Evolutionary conservation across 2,329 filamentous ascomycete species (phyloP), one percentile per base, ranked within the genome.

Genomic region (Neoascochyta sp.): DNA sequence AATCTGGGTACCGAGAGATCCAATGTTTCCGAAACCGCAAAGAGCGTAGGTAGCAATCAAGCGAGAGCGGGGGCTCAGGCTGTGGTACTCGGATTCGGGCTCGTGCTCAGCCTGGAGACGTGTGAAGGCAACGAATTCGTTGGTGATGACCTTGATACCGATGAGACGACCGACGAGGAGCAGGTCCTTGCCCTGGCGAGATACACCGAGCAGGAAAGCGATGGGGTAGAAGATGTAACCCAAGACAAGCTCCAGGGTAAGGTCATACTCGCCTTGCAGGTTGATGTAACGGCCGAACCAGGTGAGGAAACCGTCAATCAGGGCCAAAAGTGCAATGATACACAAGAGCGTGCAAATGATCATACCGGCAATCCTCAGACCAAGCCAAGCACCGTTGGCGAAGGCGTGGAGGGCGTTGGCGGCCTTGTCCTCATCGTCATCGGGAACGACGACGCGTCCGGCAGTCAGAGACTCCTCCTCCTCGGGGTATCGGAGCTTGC

Each of bases 401-500:
- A 93, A 89, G 2, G 87, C 86, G 58, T 94, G 86, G 4, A 95
- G 75, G 9, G 79, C 75, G 56, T 95, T 95, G 42, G 81, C 72
- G n/a, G 86, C 76, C 49, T 75, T 77, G 59, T 86, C 70, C 45
- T 90, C 82, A 5, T 82, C 76, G 31, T 89, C 82, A 17, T 92
- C 82, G 3, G 87, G 86, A 15, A 94, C 76, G 22, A 90, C 79
- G 16, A 92, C 82, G 11, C 80, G 78, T 34, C 87, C 86, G 4
- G 85, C 82, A 0, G 88, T 95, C 19, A 94, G 70, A 0, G 86
- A 85, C 63, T 90, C 84, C 62, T 94, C 86, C 3, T 79, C 82
- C 67, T 95, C 89, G 3, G 89, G 89, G 61, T 83, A 95, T 34
- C 89, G 83, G 51, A 95, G 74, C 68, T 95, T 95, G 43, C 84